phyloP scores from a whole-genome alignment of 2,329 filamentous ascomycete species.

The Paraphoma sp. region DNA sequence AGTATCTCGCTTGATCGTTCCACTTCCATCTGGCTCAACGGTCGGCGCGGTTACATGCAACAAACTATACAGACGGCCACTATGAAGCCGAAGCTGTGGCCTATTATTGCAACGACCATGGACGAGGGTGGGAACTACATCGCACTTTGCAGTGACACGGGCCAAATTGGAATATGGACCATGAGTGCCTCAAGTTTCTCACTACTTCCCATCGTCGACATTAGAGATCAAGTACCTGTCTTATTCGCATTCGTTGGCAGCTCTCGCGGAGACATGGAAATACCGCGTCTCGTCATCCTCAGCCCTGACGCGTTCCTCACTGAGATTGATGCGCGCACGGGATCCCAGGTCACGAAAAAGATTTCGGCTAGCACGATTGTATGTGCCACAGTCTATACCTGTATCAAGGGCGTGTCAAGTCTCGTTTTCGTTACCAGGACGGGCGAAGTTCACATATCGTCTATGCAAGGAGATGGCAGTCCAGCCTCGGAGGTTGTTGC shows the following conservation, averaged over 20 bases:
- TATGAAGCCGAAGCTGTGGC: slow-evolving; percentile 48
- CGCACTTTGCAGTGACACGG: slow-evolving; percentile 67
- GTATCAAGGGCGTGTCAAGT: slow-evolving; percentile 31
- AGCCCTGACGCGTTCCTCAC: slow-evolving; percentile 69
- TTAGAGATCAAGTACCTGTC: slow-evolving; percentile 67
- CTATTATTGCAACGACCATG: slow-evolving; percentile 67
- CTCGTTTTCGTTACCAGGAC: slow-evolving; percentile 43
- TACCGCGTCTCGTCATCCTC: slow-evolving; percentile 63
- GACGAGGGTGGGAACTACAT: slow-evolving; percentile 70
- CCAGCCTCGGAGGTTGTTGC: slow-evolving; percentile 42
- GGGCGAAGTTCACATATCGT: slow-evolving; percentile 44
- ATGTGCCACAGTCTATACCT: slow-evolving; percentile 36
- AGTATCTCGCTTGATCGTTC: slow-evolving; percentile 74
- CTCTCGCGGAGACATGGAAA: slow-evolving; percentile 33
- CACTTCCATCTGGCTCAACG: slow-evolving; percentile 66
- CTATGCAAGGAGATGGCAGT: slow-evolving; percentile 28
- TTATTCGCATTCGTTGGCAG: slow-evolving; percentile 62
- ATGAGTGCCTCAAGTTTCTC: slow-evolving; percentile 64
- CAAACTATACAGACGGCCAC: slow-evolving; percentile 38
- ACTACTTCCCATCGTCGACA: slow-evolving; percentile 58
- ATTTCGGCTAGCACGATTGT: slow-evolving; percentile 35
- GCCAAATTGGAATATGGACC: slow-evolving; percentile 69
- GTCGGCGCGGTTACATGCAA: slow-evolving; percentile 37
- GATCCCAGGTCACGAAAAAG: slow-evolving; percentile 38
- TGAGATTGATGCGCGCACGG: slow-evolving; percentile 61